Percentiles rank a stretch among this genome's conserved stretches.
phyloP scores from a whole-genome alignment of 2,329 filamentous ascomycete species.

The Diaporthe citriasiana region DNA sequence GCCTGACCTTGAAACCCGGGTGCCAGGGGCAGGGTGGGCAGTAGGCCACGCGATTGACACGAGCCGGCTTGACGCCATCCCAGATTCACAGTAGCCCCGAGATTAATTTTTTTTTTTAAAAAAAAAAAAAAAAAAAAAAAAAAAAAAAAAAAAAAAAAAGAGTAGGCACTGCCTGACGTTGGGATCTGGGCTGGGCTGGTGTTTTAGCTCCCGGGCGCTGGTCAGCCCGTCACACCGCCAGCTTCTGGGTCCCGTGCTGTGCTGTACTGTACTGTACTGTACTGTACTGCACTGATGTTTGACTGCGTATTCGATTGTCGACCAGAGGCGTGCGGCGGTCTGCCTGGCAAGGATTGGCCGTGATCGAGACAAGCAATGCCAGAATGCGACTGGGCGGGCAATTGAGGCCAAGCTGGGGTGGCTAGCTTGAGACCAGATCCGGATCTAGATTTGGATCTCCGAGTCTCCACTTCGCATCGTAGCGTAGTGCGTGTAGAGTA shows the following conservation, averaged over 20 bases:
- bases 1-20: neutral
- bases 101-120: neutral
- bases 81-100: slow-evolving; percentile 26
- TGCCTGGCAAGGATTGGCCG: slow-evolving; percentile 15
- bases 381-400: slow-evolving; percentile 30
- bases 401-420: slow-evolving; percentile 15
- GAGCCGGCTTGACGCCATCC: slow-evolving; percentile 35
- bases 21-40: slow-evolving; percentile 28
- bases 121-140: too few relatives aligned
- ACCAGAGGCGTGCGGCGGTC: neutral
- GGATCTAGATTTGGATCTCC: slow-evolving; percentile 38
- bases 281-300: neutral
- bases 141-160: neutral
- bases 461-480: slow-evolving; percentile 30
- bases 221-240: slow-evolving; percentile 2
- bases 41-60: slow-evolving; percentile 33
- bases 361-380: slow-evolving; percentile 29
- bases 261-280: too few relatives aligned
- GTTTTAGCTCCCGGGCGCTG: neutral
- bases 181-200: neutral
- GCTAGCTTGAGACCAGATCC: slow-evolving; percentile 32
- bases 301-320: neutral
- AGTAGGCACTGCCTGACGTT: neutral
- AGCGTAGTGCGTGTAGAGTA: neutral
- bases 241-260: neutral